Evolutionary conservation across 2,329 filamentous ascomycete genomes (phyloP), one percentile per base, ranked within the genome.

Genomic region (Botrytis fabae): DNA sequence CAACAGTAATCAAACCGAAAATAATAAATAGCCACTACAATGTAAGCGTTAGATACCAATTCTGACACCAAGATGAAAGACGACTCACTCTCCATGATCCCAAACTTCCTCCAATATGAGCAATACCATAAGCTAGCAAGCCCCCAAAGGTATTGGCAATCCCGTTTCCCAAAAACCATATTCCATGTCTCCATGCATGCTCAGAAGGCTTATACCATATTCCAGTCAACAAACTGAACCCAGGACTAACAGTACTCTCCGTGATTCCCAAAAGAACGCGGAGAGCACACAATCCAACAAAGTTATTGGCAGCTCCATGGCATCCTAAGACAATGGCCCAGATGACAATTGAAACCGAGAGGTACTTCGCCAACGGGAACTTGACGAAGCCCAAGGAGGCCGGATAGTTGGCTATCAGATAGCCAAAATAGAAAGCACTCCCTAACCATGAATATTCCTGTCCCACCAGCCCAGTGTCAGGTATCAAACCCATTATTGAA

Each of bases 281-380:
- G 44, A 74, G 61, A 40, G 74, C 75, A 42, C 74, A 71, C 4
- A 79, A 69, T n/a, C 74, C 76, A 7, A 69, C 51, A 69, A 77
- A 78, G 32, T 75, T 78, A 22, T 64, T 72, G 28, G 65, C 73
- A 40, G 73, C 74, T 25, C 66, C 75, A 64, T 70, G 59, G 9
- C 54, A 68, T 28, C 73, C 54, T 28, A 72, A 60, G 38, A 84
- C 76, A 92, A 87, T 78, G 91, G 90, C 0, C 91, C 86, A 69
- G 91, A 85, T 0, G 86, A 88, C 51, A 91, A 83, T 59, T 2
- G 89, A 89, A 88, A 89, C 90, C 71, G 86, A 83, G 69, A 90
- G 83, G 78, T 90, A 90, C 78, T 90, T 91, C 0, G 86, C 89
- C 8, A 91, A 78, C 1, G 71, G 70, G 14, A 90, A 80, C 2